Evolutionary conservation across 129 eudicot species (phyloP).

Genomic region (Saposhnikovia divaricata): DNA sequence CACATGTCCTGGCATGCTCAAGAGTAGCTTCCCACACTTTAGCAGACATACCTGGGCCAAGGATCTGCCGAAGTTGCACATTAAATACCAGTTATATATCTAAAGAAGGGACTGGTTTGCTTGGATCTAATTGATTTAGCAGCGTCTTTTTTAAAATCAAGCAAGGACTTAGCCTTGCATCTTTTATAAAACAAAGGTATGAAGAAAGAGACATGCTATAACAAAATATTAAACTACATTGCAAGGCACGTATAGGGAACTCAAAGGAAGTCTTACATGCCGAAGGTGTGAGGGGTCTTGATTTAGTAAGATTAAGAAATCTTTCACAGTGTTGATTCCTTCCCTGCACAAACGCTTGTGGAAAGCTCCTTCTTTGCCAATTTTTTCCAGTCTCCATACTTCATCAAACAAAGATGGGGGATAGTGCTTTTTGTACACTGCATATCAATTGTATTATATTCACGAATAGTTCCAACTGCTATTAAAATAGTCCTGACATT

Average conservation of each 20-base stretch:
- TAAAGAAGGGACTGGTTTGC: no score
- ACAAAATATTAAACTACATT: not conserved
- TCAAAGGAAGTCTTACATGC: conserved; percentile 41
- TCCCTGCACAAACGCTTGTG: conserved; percentile 74
- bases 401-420: conserved; percentile 90
- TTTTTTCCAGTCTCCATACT: conserved; percentile 91
- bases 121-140: not conserved
- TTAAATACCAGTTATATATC: not conserved
- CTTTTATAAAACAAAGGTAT: not conserved
- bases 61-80: conserved; percentile 41
- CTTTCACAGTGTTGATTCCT: conserved; percentile 59
- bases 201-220: not conserved
- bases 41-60: conserved; percentile 87
- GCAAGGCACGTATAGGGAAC: not conserved
- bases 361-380: conserved; percentile 96
- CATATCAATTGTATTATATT: not conserved
- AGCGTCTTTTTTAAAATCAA: not conserved
- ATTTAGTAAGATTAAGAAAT: conserved; percentile 53
- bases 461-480: not conserved
- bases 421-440: conserved; percentile 94
- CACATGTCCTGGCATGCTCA: conserved; percentile 81
- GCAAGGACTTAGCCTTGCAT: not conserved
- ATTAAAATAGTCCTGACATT: not conserved
- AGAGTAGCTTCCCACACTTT: conserved; percentile 84
- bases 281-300: conserved; percentile 66